These are phyloP conservation scores for Stagonosporopsis cucurbitacearum DNA, from an alignment of 2,329 filamentous ascomycete species.

Conservation along the genomic window DNA sequence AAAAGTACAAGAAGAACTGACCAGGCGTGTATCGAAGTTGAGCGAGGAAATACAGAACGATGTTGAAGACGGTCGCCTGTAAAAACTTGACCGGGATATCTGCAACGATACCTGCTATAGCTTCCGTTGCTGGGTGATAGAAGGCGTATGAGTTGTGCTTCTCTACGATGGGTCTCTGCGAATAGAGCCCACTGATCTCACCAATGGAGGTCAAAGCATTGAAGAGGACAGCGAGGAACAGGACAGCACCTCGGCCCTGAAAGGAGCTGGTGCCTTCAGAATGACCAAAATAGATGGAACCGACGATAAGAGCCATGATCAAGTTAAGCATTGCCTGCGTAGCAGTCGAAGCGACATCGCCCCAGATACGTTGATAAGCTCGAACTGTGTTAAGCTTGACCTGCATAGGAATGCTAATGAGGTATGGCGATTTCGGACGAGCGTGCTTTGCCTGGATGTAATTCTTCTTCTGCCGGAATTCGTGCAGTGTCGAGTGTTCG, in stretches of 20 bases:
- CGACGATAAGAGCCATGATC: slow-evolving; percentile 66
- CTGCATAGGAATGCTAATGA: slow-evolving; percentile 61
- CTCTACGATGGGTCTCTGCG: slow-evolving; percentile 88
- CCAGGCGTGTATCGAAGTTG: slow-evolving; percentile 74
- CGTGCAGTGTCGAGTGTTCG: slow-evolving; percentile 40
- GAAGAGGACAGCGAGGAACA: slow-evolving; percentile 67
- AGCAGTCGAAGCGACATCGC: slow-evolving; percentile 41
- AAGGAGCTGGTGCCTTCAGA: slow-evolving; percentile 60
- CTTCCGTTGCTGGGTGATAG: slow-evolving; percentile 87
- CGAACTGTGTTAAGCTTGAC: slow-evolving; percentile 40
- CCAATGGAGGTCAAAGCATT: slow-evolving; percentile 65
- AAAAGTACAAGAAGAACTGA: slow-evolving; percentile 82
- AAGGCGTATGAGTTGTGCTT: slow-evolving; percentile 86
- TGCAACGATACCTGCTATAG: slow-evolving; percentile 79
- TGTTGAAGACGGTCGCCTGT: slow-evolving; percentile 76
- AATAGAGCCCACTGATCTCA: slow-evolving; percentile 66
- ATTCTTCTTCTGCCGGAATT: slow-evolving; percentile 56
- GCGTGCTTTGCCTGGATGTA: slow-evolving; percentile 60
- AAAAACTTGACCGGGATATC: slow-evolving; percentile 81
- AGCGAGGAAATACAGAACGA: slow-evolving; percentile 84
- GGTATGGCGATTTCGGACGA: slow-evolving; percentile 63
- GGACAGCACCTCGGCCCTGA: slow-evolving; percentile 61
- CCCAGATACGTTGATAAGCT: slow-evolving; percentile 45
- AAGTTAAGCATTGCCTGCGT: slow-evolving; percentile 56
- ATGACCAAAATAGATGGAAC: slow-evolving; percentile 64